A percentile compares a stretch with the other conserved stretches of the same genome.
Conservation (phyloP, 2,329 filamentous ascomycete genomes). For the Diaporthe citrichinensis region DNA sequence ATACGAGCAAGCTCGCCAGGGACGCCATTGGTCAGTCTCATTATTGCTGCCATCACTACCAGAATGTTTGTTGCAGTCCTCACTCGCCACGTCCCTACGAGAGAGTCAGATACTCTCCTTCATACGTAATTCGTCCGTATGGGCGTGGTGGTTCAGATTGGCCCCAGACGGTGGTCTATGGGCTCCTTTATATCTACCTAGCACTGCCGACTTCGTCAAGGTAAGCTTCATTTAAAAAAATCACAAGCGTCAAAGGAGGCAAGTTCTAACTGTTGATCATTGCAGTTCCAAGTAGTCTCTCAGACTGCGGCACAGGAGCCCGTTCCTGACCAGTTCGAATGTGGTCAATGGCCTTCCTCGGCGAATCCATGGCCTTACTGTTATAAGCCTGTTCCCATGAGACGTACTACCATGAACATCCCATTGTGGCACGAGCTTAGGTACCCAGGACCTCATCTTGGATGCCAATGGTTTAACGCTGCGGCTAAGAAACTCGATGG, state of each 20-base stretch:
- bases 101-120: not conserved
- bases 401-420: not conserved
- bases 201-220: slow-evolving; percentile 10
- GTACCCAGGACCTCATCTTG: not conserved
- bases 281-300: slow-evolving; percentile 8
- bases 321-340: slow-evolving; percentile 2
- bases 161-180: not conserved
- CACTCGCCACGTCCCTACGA: not conserved
- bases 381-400: slow-evolving; percentile 11
- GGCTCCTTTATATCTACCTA: not conserved
- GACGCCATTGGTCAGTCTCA: not conserved
- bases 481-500: not conserved
- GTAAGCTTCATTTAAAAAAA: too few species aligned
- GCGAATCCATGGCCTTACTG: not conserved
- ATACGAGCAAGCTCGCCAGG: not conserved
- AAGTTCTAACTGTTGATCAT: too few species aligned
- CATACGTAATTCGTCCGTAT: not conserved
- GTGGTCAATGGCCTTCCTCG: slow-evolving; percentile 2
- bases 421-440: slow-evolving; percentile 2
- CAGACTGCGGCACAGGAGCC: not conserved
- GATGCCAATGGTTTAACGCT: not conserved
- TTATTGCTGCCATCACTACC: not conserved
- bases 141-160: not conserved
- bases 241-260: too few species aligned
- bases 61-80: not conserved